phyloP scores from a whole-genome alignment of 2,329 filamentous ascomycete species.

The Diplodia sapinea region DNA sequence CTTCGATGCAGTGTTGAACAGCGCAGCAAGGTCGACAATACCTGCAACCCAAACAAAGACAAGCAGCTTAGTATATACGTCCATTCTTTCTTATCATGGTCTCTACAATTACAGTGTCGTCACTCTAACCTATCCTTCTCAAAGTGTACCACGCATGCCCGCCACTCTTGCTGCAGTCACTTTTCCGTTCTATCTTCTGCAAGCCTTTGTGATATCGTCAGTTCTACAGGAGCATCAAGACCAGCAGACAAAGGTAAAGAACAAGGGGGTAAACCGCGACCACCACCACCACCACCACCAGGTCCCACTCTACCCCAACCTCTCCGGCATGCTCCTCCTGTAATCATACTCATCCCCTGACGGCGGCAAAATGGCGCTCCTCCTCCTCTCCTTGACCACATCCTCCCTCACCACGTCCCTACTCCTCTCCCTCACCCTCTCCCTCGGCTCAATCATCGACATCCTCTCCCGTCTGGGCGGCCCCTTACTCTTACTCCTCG shows the following conservation, averaged over 20 bases:
- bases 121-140: not conserved
- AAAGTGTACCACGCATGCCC: not conserved
- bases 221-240: not conserved
- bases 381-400: constrained; percentile 18
- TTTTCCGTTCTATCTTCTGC: not conserved
- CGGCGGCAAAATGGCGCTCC: not conserved
- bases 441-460: not conserved
- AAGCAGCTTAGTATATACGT: not conserved
- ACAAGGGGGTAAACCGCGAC: not conserved
- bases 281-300: no score
- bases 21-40: not conserved
- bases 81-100: not conserved
- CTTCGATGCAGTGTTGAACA: not conserved
- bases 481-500: constrained; percentile 19
- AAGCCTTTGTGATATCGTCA: not conserved
- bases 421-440: not conserved
- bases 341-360: not conserved
- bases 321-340: constrained; percentile 19
- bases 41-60: not conserved
- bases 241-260: not conserved
- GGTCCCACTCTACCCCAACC: not conserved
- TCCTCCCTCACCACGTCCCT: not conserved
- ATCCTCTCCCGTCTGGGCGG: not conserved
- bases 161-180: not conserved
- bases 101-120: not conserved